Conservation (phyloP, 2,329 filamentous ascomycete genomes). For the Aspergillus versicolor region DNA sequence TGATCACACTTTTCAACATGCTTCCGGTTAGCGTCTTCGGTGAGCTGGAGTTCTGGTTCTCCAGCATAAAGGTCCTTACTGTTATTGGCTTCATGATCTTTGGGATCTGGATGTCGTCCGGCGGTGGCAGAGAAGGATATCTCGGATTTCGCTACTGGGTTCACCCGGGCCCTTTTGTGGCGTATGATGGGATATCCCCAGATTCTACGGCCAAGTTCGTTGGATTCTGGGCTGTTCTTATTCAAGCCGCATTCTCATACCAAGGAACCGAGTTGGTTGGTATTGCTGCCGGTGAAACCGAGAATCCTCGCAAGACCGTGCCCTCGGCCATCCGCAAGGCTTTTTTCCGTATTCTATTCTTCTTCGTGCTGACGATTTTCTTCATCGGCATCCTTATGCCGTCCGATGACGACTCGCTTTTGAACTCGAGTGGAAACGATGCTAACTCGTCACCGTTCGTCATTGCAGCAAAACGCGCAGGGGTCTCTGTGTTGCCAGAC, state of each 20-base stretch:
- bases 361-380: conserved; percentile 52
- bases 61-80: conserved; percentile 73
- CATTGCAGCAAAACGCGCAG: conserved; percentile 40
- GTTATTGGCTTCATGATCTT: conserved; percentile 76
- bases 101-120: conserved; percentile 72
- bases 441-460: conserved; percentile 44
- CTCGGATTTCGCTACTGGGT: conserved; percentile 73
- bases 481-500: conserved; percentile 39
- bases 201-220: conserved; percentile 58
- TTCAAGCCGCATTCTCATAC: conserved; percentile 43
- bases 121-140: conserved; percentile 63
- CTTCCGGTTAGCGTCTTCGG: conserved; percentile 71
- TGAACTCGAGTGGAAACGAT: conserved; percentile 45
- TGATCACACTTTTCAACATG: conserved; percentile 69
- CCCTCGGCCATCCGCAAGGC: conserved; percentile 72
- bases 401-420: conserved; percentile 53
- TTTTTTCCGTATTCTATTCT: conserved; percentile 70
- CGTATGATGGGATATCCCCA: conserved; percentile 40
- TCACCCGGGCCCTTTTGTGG: conserved; percentile 66
- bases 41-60: conserved; percentile 77
- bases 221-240: conserved; percentile 56
- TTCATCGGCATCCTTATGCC: conserved; percentile 72
- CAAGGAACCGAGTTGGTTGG: conserved; percentile 72
- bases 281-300: conserved; percentile 74
- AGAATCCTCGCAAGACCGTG: conserved; percentile 69